Evolutionary conservation across 176 grass and related monocot genomes (phyloP).

Genomic region (Oryza meyeriana): DNA sequence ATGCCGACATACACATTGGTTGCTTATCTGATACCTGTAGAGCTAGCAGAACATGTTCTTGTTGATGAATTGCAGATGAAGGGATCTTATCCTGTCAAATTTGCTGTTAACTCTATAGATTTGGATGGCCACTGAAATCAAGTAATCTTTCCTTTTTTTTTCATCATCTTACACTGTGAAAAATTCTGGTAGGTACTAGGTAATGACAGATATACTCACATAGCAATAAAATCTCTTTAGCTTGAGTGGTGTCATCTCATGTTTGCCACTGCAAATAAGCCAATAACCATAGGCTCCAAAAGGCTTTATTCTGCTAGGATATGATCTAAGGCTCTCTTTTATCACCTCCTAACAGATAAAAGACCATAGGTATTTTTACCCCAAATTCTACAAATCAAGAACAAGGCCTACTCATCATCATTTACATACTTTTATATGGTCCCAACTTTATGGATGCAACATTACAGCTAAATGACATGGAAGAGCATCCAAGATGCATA

Average conservation of each 20-base stretch:
- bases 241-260: conserved; percentile 58
- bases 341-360: conserved; percentile 21
- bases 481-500: not conserved
- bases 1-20: not conserved
- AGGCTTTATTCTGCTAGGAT: conserved; percentile 44
- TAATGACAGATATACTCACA: not conserved
- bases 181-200: not conserved
- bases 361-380: conserved; percentile 7
- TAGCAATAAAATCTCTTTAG: conserved; percentile 27
- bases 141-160: not conserved
- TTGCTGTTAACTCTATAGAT: not conserved
- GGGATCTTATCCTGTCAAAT: not conserved
- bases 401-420: not conserved
- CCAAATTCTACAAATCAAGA: not conserved
- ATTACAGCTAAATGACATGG: not conserved
- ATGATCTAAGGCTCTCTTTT: conserved; percentile 34
- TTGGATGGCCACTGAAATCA: not conserved
- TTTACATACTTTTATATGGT: not conserved
- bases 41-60: not conserved
- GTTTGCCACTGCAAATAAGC: conserved; percentile 33
- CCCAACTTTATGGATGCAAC: not conserved
- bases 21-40: not conserved
- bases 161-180: not conserved
- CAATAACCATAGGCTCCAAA: conserved; percentile 29
- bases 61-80: not conserved